Conservation (phyloP, 129 eudicot genomes). For the Escallonia rubra region DNA sequence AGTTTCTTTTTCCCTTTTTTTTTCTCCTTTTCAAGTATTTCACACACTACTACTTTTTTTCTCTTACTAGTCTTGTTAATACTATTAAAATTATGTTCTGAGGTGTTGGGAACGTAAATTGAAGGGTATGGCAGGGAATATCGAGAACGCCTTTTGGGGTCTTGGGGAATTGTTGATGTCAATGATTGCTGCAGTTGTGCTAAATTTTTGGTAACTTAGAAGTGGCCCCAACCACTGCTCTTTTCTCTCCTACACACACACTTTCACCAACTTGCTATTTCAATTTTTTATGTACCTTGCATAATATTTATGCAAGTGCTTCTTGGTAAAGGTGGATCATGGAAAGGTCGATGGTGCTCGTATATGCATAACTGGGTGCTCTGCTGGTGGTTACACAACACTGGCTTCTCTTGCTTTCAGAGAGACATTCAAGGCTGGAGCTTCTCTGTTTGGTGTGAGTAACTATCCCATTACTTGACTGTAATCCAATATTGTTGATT, state of each 20-base stretch:
- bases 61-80: no score
- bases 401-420: slow-evolving; percentile 43
- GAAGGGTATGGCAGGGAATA: slow-evolving; percentile 54
- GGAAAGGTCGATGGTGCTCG: slow-evolving; percentile 40
- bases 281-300: not conserved
- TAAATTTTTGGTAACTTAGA: slow-evolving; percentile 25
- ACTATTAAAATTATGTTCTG: not conserved
- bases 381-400: slow-evolving; percentile 57
- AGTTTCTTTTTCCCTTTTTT: not conserved
- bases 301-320: not conserved
- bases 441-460: slow-evolving; percentile 52
- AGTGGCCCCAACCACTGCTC: not conserved
- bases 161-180: slow-evolving; percentile 49
- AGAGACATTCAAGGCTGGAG: slow-evolving; percentile 44
- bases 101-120: slow-evolving; percentile 5
- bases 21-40: no score
- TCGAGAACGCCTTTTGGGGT: slow-evolving; percentile 42
- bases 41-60: no score
- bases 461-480: slow-evolving; percentile 3
- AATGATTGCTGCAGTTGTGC: slow-evolving; percentile 44
- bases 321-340: slow-evolving; percentile 23
- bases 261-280: not conserved
- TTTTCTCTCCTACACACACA: not conserved
- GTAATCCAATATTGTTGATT: not conserved
- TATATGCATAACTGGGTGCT: slow-evolving; percentile 50